Evolutionary conservation across 257 asterid genomes (phyloP).

Genomic region (Jaltomata sinuosa): DNA sequence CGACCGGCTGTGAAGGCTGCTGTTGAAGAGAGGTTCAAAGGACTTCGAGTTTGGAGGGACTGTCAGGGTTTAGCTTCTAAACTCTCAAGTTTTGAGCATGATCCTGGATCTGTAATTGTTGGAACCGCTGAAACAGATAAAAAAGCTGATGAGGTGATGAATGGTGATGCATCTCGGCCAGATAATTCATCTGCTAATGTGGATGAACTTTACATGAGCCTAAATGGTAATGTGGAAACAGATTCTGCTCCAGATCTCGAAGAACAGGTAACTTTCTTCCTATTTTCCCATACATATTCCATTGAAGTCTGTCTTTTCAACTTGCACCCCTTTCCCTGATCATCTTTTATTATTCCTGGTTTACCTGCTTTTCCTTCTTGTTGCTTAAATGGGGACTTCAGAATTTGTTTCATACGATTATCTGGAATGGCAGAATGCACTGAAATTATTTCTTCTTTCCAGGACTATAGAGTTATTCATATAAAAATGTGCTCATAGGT

Average conservation of each 20-base stretch:
- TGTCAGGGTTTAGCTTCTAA: conserved; percentile 69
- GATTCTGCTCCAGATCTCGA: conserved; percentile 71
- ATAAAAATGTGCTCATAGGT: background rate
- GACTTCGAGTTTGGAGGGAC: conserved; percentile 47
- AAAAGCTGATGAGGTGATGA: conserved; percentile 20
- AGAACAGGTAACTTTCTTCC: conserved; percentile 57
- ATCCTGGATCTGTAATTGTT: conserved; percentile 31
- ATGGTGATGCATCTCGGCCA: conserved; percentile 23
- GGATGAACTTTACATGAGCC: conserved; percentile 24
- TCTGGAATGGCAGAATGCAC: background rate
- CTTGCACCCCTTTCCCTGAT: background rate
- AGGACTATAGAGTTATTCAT: background rate
- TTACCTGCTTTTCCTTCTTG: background rate
- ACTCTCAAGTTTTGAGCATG: conserved; percentile 56
- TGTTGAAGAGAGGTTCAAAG: conserved; percentile 71
- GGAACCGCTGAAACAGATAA: conserved; percentile 30
- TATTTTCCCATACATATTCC: background rate
- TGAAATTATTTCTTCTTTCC: background rate
- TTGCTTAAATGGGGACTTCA: background rate
- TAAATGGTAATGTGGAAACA: conserved; percentile 36
- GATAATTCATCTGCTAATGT: conserved; percentile 28
- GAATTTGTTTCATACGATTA: background rate
- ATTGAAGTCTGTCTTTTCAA: background rate
- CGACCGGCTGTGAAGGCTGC: conserved; percentile 72
- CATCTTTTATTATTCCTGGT: background rate